Conservation (phyloP, 2,329 filamentous ascomycete genomes). For the Aspergillus glaucus region DNA sequence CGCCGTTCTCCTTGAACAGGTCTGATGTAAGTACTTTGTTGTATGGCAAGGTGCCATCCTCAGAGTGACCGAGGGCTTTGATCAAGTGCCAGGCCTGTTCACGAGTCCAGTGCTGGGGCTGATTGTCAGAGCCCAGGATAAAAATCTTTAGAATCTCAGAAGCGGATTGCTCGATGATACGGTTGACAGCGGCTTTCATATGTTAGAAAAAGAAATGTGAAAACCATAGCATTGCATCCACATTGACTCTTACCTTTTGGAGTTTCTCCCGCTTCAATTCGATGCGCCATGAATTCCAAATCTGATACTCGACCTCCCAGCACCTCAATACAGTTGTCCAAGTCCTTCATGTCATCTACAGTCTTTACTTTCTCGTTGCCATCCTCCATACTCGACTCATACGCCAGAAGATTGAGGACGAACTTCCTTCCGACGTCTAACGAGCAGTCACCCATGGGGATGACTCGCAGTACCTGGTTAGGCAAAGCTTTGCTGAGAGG, state of each 20-base stretch:
- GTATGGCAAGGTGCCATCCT: constrained; percentile 60
- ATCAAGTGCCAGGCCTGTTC: constrained; percentile 90
- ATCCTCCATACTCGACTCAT: constrained; percentile 30
- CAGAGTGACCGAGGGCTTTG: constrained; percentile 64
- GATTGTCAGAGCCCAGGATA: constrained; percentile 57
- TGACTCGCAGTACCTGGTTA: constrained; percentile 81
- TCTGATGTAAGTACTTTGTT: constrained; percentile 76
- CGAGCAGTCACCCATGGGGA: constrained; percentile 78
- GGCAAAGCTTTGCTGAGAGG: constrained; percentile 79
- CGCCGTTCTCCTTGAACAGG: constrained; percentile 66
- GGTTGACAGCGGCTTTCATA: constrained; percentile 61
- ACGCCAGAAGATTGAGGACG: constrained; percentile 72
- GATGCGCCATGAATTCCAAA: constrained; percentile 84
- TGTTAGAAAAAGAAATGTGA: constrained; percentile 13
- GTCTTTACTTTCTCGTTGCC: constrained; percentile 29
- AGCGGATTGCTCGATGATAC: constrained; percentile 83
- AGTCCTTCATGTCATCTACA: constrained; percentile 55
- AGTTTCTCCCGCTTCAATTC: constrained; percentile 79
- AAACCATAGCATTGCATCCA: neutral
- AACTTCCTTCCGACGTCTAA: constrained; percentile 83
- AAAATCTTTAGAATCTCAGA: constrained; percentile 93
- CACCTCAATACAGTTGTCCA: constrained; percentile 73
- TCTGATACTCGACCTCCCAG: constrained; percentile 92
- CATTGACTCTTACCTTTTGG: constrained; percentile 49
- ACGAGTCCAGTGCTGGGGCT: constrained; percentile 62